A percentile compares a stretch with the other conserved stretches of the same genome.
phyloP scores from a whole-genome alignment of 1,284 basidiomycete species.

The Sparassis latifolia region DNA sequence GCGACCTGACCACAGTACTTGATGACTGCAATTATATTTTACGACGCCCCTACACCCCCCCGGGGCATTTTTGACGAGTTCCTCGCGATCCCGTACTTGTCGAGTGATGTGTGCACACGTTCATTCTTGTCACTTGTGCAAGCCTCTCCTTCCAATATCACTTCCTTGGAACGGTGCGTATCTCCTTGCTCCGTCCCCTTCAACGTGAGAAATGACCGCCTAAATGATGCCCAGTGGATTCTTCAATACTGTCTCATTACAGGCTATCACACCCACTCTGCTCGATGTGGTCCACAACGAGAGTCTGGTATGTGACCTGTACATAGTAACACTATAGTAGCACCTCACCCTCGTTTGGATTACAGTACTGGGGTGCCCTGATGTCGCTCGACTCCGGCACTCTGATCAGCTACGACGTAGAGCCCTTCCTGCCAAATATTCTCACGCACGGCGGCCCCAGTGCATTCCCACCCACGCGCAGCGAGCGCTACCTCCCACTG shows the following conservation, averaged over 20 bases:
- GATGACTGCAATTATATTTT: conserved; percentile 30
- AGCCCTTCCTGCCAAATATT: conserved; percentile 46
- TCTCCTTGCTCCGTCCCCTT: no score
- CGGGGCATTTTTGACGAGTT: conserved; percentile 38
- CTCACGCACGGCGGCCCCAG: conserved; percentile 22
- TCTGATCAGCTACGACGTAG: conserved; percentile 44
- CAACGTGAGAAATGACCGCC: conserved; percentile 20
- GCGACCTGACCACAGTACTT: background rate
- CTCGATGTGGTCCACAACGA: conserved; percentile 45
- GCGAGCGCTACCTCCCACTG: conserved; percentile 10
- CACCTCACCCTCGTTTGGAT: background rate
- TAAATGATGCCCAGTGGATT: conserved; percentile 27
- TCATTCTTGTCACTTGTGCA: conserved; percentile 34
- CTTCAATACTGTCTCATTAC: conserved; percentile 44
- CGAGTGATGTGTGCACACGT: conserved; percentile 27
- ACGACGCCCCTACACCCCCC: conserved; percentile 35
- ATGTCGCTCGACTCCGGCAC: conserved; percentile 14
- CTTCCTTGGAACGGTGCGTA: conserved; percentile 8
- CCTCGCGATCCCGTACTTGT: conserved; percentile 26
- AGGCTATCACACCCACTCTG: conserved; percentile 32
- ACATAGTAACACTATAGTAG: background rate
- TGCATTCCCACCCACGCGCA: conserved; percentile 15
- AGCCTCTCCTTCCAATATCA: conserved; percentile 34
- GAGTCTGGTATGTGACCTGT: conserved; percentile 32
- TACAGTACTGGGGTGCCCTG: conserved; percentile 23